Evolutionary conservation across 306 rosid species (phyloP).

Genomic region (Delonix regia): DNA sequence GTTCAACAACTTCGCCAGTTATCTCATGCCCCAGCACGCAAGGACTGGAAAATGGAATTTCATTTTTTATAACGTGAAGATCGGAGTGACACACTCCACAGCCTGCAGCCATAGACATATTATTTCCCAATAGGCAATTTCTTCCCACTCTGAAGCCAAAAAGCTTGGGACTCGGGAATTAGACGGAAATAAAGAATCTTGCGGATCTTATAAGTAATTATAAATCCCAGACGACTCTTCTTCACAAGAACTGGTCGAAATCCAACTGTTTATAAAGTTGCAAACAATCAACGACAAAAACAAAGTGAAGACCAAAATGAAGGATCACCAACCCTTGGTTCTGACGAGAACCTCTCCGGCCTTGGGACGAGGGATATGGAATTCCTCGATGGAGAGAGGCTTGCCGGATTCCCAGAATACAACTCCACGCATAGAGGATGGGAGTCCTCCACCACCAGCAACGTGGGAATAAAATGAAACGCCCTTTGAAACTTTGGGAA

Average conservation of each 20-base stretch:
- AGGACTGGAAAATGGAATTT: slow-evolving; percentile 83
- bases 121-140: not conserved
- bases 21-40: slow-evolving; percentile 95
- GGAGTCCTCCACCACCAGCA: slow-evolving; percentile 48
- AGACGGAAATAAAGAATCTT: not conserved
- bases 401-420: slow-evolving; percentile 82
- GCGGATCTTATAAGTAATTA: not conserved
- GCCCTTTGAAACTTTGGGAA: not conserved
- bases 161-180: not conserved
- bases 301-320: not conserved
- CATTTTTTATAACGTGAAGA: slow-evolving; percentile 92
- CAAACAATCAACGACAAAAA: not conserved
- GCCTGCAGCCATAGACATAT: slow-evolving; percentile 45
- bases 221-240: not conserved
- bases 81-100: slow-evolving; percentile 99
- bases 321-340: slow-evolving; percentile 60
- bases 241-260: not conserved
- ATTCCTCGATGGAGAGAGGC: slow-evolving; percentile 83
- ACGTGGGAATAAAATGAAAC: slow-evolving; percentile 36
- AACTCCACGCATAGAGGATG: slow-evolving; percentile 85
- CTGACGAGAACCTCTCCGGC: slow-evolving; percentile 86
- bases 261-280: not conserved
- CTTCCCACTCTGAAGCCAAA: not conserved
- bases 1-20: slow-evolving; percentile 87
- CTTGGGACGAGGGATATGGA: slow-evolving; percentile 86